Percentiles rank a stretch among this genome's conserved stretches.
Conservation (phyloP, 2,329 filamentous ascomycete species). For the Phialemoniopsis sp. region DNA sequence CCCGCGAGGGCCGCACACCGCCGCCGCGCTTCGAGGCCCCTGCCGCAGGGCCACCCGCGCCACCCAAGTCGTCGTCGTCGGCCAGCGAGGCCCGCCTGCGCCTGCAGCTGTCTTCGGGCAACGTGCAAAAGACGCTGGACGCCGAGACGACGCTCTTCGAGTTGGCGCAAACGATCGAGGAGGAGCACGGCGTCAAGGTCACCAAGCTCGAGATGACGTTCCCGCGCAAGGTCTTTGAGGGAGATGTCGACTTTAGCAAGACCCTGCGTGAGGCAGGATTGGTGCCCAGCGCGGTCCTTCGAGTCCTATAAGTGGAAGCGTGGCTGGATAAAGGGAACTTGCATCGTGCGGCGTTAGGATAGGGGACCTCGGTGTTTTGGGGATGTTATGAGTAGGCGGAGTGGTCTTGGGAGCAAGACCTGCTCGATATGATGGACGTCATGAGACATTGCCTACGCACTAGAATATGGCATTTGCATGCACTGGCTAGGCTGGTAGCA, state of each 20-base stretch:
- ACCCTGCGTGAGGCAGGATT: conserved; percentile 89
- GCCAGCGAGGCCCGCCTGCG: conserved; percentile 80
- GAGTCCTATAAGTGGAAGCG: conserved; percentile 11
- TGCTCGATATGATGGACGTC: too few relatives aligned
- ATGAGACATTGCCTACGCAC: too few relatives aligned
- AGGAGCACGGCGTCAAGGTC: conserved; percentile 67
- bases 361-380: too few relatives aligned
- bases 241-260: conserved; percentile 72
- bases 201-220: conserved; percentile 82
- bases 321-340: too few relatives aligned
- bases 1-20: conserved; percentile 69
- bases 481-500: too few relatives aligned
- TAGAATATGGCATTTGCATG: too few relatives aligned
- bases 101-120: conserved; percentile 70
- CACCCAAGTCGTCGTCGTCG: conserved; percentile 60
- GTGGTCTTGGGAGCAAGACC: too few relatives aligned
- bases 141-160: conserved; percentile 92
- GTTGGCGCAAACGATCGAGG: conserved; percentile 70
- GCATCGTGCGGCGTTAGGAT: too few relatives aligned
- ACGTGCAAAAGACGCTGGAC: conserved; percentile 80
- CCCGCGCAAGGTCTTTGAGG: conserved; percentile 75
- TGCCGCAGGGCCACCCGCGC: conserved; percentile 37
- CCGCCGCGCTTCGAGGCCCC: conserved; percentile 25
- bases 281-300: conserved; percentile 82
- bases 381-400: too few relatives aligned